Conservation (phyloP, 148 eudicot species). For the Vaccinium myrtillus region DNA sequence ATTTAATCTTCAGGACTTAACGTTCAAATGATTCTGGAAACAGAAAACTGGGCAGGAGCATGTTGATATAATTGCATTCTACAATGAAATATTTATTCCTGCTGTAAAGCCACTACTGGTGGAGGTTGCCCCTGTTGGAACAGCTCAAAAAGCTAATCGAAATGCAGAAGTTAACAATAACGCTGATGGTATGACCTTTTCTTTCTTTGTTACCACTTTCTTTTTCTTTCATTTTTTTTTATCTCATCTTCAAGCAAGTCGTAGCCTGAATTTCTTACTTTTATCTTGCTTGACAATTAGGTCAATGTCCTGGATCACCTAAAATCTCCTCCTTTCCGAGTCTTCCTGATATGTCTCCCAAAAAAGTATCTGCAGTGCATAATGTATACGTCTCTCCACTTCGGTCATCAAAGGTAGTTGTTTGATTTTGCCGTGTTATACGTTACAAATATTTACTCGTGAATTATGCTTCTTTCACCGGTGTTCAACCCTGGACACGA, state of each 20-base stretch:
- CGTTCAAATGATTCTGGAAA: conserved; percentile 15
- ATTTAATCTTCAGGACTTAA: conserved; percentile 6
- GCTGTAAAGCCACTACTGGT: conserved; percentile 83
- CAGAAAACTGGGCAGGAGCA: conserved; percentile 87
- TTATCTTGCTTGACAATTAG: conserved; percentile 36
- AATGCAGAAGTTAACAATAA: conserved; percentile 45
- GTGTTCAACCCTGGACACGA: not conserved
- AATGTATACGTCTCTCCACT: conserved; percentile 94
- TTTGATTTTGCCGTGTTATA: not conserved
- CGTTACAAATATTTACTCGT: not conserved
- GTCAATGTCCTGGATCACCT: conserved; percentile 79
- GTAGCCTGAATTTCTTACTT: not conserved
- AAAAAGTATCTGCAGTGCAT: conserved; percentile 79
- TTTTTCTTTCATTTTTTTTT: not conserved
- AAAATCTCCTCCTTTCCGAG: conserved; percentile 76
- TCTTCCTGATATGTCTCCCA: conserved; percentile 98
- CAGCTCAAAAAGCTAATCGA: conserved; percentile 31
- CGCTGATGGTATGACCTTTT: conserved; percentile 49
- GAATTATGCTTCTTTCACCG: not conserved
- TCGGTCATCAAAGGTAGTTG: conserved; percentile 88
- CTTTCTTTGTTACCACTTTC: not conserved
- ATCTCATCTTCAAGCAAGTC: not conserved
- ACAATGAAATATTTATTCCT: conserved; percentile 88
- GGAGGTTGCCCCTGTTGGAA: conserved; percentile 65
- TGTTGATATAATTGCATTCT: conserved; percentile 90